Conservation (phyloP, 371 early-diverging fungal genomes). For the Fennellomyces sp. region DNA sequence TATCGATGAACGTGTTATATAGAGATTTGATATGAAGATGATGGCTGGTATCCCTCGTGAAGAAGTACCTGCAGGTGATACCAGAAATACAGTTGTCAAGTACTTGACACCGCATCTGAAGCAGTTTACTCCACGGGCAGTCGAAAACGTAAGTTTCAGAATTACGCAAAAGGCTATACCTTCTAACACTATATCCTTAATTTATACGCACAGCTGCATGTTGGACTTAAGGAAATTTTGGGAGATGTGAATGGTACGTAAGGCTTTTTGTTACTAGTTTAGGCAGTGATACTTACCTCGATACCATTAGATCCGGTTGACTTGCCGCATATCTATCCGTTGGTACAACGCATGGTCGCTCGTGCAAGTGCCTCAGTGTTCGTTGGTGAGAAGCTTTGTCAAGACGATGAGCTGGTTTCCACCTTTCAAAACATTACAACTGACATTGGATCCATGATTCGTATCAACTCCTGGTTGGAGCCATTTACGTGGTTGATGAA, state of each 20-base stretch:
- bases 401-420: conserved; percentile 12
- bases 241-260: background rate
- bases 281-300: background rate
- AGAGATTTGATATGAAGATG: conserved; percentile 7
- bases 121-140: conserved; percentile 9
- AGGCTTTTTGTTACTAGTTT: too few species aligned
- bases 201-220: background rate
- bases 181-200: background rate
- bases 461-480: conserved; percentile 1
- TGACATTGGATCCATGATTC: conserved; percentile 12
- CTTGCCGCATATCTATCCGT: conserved; percentile 8
- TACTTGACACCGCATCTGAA: conserved; percentile 5
- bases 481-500: conserved; percentile 6
- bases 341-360: conserved; percentile 13
- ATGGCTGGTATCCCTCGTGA: background rate
- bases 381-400: conserved; percentile 14
- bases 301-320: background rate
- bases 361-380: conserved; percentile 19
- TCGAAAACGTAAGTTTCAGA: conserved; percentile 1
- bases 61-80: background rate
- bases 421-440: conserved; percentile 18
- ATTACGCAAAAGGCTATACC: background rate
- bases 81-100: background rate
- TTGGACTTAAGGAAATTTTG: background rate
- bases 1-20: too few species aligned